Base-by-base conservation (phyloP, 148 eudicot species). In the Chenopodium album region DNA sequence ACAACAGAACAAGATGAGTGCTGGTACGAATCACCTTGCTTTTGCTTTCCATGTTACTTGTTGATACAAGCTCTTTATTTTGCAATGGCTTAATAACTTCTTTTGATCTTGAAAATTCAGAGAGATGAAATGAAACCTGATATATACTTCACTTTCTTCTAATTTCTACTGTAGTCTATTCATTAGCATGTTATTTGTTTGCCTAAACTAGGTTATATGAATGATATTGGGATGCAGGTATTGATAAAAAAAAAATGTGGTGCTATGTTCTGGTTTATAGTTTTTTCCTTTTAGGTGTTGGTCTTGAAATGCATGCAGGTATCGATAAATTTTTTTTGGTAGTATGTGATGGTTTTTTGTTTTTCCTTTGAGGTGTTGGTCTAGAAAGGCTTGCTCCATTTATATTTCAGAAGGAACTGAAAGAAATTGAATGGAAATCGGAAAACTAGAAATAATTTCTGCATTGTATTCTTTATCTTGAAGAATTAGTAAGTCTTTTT, bases 1-100 rank as follows among this genome's bases (percentile, higher is more conserved):
- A 72, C 16, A 34, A 44, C 16, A 72, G 22, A 73, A 47, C 22
- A 47, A 73, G 19, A 73, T 73, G 76, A 73, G 76, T 14, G 76
- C 76, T 13, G 76, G 76, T 73, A 73, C 23, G n/a, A 28, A 9
- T 48, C 56, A 26, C 54, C 17, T 72, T 9, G 31, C 54, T 44
- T 72, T 46, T 46, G 17, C 28, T 46, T 4, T 72, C 29, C 46
- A 44, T 41, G 28, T 44, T 4, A 46, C 28, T 13, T 44, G 22
- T 14, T 46, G 75, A 0, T 20, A 8, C 13, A 46, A 20, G 26
- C 46, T 9, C 28, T 44, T 14, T 1, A 2, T 67, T n/a, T 62
- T 6, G 7, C 10, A 4, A 13, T 67, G 71, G 19, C 71, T 67
- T 12, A 29, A 20, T 29, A 11, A 28, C 71, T 67, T 28, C 34